Percentiles rank a stretch among this genome's conserved stretches.
Conservation (phyloP, 331 rosid genomes). For the Spiraea crenata region DNA sequence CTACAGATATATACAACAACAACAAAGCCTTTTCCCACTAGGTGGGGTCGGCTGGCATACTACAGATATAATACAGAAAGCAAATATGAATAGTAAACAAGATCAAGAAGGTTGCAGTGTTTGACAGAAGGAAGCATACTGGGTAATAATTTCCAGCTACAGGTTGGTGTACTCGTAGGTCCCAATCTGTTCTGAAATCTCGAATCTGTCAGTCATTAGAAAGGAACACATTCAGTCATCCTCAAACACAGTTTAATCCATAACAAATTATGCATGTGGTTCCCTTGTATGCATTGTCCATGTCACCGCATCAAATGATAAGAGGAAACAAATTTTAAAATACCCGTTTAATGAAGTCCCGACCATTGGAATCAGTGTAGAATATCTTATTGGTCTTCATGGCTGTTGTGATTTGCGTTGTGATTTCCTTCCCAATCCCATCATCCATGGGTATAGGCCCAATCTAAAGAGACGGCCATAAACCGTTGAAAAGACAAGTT, state of each 20-base stretch:
- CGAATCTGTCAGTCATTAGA: conserved; percentile 33
- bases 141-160: conserved; percentile 46
- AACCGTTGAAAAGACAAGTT: conserved; percentile 1
- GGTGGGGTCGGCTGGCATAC: too few species aligned
- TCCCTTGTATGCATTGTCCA: neutral
- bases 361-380: conserved; percentile 44
- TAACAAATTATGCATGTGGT: neutral
- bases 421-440: conserved; percentile 36
- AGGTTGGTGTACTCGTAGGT: conserved; percentile 39
- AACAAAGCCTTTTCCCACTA: too few species aligned
- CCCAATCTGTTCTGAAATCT: conserved; percentile 43
- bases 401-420: conserved; percentile 34
- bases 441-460: conserved; percentile 38
- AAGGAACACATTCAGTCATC: conserved; percentile 2
- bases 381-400: conserved; percentile 31
- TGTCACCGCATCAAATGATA: neutral
- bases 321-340: conserved; percentile 5
- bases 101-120: conserved; percentile 7
- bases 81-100: neutral
- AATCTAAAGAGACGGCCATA: conserved; percentile 15
- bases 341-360: conserved; percentile 42
- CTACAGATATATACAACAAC: too few species aligned
- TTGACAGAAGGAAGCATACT: conserved; percentile 19
- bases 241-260: neutral
- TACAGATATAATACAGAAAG: too few species aligned